Percentiles rank a stretch among this genome's conserved stretches.
Evolutionary conservation across 306 rosid species (phyloP).

Genomic region (Fagus sylvatica): DNA sequence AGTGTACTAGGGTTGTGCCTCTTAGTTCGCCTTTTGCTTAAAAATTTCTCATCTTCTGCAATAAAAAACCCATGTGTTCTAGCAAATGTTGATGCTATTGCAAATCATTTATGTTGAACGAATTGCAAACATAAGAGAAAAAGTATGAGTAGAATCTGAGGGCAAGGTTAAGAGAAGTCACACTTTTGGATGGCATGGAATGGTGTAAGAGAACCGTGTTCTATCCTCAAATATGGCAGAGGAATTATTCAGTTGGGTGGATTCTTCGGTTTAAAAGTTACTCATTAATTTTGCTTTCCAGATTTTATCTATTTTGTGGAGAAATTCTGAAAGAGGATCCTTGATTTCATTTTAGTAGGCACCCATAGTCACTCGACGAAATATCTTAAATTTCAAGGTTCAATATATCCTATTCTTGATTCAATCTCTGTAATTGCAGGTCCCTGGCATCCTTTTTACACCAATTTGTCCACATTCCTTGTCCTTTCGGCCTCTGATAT

Average conservation of each 20-base stretch:
- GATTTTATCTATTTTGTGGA: not conserved
- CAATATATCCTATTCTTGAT: not conserved
- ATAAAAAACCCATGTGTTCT: not conserved
- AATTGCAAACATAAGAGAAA: not conserved
- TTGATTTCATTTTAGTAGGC: not conserved
- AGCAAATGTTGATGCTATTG: not conserved
- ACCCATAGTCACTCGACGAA: not conserved
- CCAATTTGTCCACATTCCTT: conserved; percentile 94
- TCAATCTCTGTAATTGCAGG: conserved; percentile 50
- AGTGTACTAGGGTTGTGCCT: not conserved
- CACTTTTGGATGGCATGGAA: not conserved
- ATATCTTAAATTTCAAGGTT: not conserved
- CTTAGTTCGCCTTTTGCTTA: not conserved
- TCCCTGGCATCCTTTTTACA: conserved; percentile 91
- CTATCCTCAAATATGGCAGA: not conserved
- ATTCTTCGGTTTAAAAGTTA: not conserved
- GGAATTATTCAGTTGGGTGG: not conserved
- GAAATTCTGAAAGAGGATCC: not conserved
- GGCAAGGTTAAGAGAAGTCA: not conserved
- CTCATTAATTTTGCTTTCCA: not conserved
- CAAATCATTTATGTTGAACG: not conserved
- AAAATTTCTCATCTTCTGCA: not conserved
- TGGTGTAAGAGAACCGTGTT: not conserved
- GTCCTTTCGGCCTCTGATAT: conserved; percentile 85
- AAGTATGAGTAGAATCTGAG: not conserved